Base-by-base conservation (phyloP, 371 early-diverging fungal genomes). In the Spraguea lophii region DNA sequence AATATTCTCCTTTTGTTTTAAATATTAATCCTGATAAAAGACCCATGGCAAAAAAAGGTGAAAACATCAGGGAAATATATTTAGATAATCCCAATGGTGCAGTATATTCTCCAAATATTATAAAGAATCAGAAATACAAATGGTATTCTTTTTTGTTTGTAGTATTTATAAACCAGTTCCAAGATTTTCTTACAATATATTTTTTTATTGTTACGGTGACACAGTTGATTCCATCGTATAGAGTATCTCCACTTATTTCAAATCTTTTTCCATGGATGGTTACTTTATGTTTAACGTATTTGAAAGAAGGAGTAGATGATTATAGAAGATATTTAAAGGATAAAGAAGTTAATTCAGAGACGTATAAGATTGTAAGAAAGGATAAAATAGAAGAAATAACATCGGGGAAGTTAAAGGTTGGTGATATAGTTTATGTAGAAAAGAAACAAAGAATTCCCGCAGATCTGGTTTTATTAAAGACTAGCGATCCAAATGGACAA, bases 251-350 rank as follows among this genome's bases (percentile, higher is more conserved):
- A 57, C 76, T 87, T 25, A 70, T 88, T 44, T 87, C 89, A 3
- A 89, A 89, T 55, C 77, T 93, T 34, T 88, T 82, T 4, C 98
- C 98, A 1, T 74, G 94, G 46, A 75, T 80, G 49, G 85, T 93
- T 73, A 93, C 94, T 1, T 66, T 93, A 27, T 46, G 77, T 6
- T 79, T 97, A 36, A 88, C 88, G 0, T 82, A 88, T 57, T 78
- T 81, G 44, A 93, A 93, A 69, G 98, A 97, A 68, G 89, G 84
- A 0, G 63, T 77, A 32, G 95, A 97, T 65, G 95, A 97, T 72
- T 82, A 76, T 56, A 81, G 81, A 49, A 76, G 98, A 19, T 79
- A 78, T 54, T 73, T 77, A 65, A 71, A 89, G 22, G 94, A 97
- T 64, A 75, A 76, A 56, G 88, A 85, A 64, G 88, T 87, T 39